Base-by-base conservation (phyloP, 306 rosid species). In the Myrica gale region DNA sequence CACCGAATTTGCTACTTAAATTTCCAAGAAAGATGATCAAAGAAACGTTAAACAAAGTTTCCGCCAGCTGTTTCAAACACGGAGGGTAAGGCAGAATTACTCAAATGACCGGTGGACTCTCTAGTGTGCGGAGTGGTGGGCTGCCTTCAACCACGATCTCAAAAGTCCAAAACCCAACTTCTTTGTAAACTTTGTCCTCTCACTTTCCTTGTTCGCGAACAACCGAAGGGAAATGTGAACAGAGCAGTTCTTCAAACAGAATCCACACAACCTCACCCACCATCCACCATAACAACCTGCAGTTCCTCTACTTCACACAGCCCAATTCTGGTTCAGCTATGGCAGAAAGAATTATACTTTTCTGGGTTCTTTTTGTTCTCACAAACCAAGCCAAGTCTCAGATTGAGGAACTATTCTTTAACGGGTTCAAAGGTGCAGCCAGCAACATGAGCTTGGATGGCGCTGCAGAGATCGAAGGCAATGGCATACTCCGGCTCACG, bases 401-500 rank as follows among this genome's bases (percentile, higher is more conserved):
- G 71, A 1, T 52, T 3, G 68, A 74, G 9, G 84, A 70, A 65
- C 77, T 81, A 19, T 47, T 52, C 76, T 75, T 81, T 10, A 23
- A 43, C 1, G 77, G 77, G 43, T 37, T 12, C 76, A 20, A 68
- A 19, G 76, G 56, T 11, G 65, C 32, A 1, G 71, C 12, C 81
- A 72, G 39, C 71, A 69, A 71, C 75, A 66, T 81, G 46, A 53
- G 56, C 51, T 43, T 81, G n/a, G 76, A 54, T 17, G 85, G 85
- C 5, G 80, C 19, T 7, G 68, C 84, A n/a, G 60, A 71, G 54
- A 70, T 81, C 20, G 43, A 53, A 43, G 21, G 53, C 43, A 81
- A 72, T 39, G 85, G 85, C 73, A 48, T 76, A 26, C 61, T 81
- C 2, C 74, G 7, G 17, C 23, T 86, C 41, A 86, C 89, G 74